Evolutionary conservation across 768 basidiomycete species (phyloP), one percentile per base, ranked within the genome.

Genomic region (Hortiboletus campestris): DNA sequence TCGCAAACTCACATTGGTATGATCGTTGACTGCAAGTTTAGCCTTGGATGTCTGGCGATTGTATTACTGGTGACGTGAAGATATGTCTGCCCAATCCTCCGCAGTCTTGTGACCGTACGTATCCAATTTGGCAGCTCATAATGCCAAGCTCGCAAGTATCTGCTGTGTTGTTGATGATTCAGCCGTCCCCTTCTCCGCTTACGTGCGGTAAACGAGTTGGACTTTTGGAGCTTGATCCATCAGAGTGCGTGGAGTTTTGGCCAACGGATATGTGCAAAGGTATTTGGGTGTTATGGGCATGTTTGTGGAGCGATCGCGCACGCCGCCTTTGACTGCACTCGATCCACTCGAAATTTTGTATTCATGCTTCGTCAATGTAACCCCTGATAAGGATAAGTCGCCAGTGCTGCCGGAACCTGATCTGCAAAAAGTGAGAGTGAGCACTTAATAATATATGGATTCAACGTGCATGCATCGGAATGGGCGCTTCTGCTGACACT

Each of bases 231-330:
- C 34, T n/a, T 25, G 31, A 29, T 14, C 28, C 35, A 38, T 22
- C 16, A 7, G 31, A 13, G 14, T 35, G 32, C 19, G 28, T 22
- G 42, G 56, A 22, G 43, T n/a, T n/a, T 35, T 20, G 28, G 9
- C 45, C 42, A 57, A 7, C 22, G 7, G 29, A n/a, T 31, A 19
- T 2, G 16, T 19, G 34, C 42, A 6, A 46, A n/a, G 19, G 14
- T 22, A 28, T 40, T 32, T 17, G 41, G 29, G 10, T 16, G 44
- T 31, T 25, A 36, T 14, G 35, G 36, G 62, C 48, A 35, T 10
- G 48, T 34, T 13, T 48, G 34, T 57, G 59, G 63, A 57, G 63
- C 63, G 55, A 64, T 62, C 43, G 16, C 19, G 2, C 38, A 31
- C 29, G 19, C 25, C 29, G 19, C 25, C 13, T 19, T 12, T 32